Base-by-base conservation (phyloP, 805 yeast species). In the Pichia thaimueangensis region DNA sequence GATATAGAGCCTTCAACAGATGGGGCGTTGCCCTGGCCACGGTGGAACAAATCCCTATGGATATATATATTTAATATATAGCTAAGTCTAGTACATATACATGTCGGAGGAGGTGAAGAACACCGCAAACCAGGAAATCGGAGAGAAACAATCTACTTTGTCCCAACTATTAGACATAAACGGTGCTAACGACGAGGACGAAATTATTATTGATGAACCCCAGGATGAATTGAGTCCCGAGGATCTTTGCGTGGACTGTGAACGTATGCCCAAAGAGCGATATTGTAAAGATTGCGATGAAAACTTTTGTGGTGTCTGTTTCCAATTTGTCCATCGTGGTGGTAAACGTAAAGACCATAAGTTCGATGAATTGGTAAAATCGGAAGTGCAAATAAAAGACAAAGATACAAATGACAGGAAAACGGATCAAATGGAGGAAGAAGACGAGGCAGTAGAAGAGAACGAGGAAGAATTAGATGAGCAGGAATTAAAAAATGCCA, bases 221-320 rank as follows among this genome's bases (percentile, higher is more conserved):
- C 41, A 49, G 3, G 64, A 54, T 3, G 59, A 54, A 1, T 17
- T 59, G 55, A 5, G 59, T 51, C 29, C 46, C 45, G 15, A 68
- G 12, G 52, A 59, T 10, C 61, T 73, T 32, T 84, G 93, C 59
- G 69, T 78, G 15, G 91, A 83, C 50, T 83, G 93, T 58, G 74
- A 74, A 29, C 86, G 82, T 55, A 85, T 80, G 78, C 81, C 85
- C 17, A 65, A 74, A 4, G 86, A 80, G 50, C 59, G 79, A n/a
- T 58, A 65, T 29, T 83, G 93, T 59, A 55, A 62, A 25, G 70
- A 69, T 43, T 83, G 93, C 61, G 75, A 72, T 31, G 91, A 83
- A 52, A 67, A 67, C 13, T 83, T 80, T 52, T 83, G 93, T 60
- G 68, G 71, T 24, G 85, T 81, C 3, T 84, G 91, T 56, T 82